phyloP scores from a whole-genome alignment of 1,284 basidiomycete species.

The Veloporphyrellus conicus region DNA sequence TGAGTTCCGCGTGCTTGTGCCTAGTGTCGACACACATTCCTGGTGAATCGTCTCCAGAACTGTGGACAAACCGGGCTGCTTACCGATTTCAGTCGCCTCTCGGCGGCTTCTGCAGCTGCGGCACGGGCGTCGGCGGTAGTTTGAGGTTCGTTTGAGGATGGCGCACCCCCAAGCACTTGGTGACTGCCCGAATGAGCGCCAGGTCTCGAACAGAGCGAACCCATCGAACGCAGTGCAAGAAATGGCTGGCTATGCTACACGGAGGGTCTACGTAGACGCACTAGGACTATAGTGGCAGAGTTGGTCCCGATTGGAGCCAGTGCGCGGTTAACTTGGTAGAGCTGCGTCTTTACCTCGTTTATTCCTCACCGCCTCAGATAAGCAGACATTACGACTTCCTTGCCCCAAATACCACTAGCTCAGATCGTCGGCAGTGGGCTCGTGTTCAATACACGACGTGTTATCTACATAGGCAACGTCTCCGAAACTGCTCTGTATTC shows the following conservation, averaged over 20 bases:
- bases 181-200: slow-evolving; percentile 50
- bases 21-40: slow-evolving; percentile 31
- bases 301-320: slow-evolving; percentile 16
- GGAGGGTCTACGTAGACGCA: too few species aligned
- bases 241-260: background rate
- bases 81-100: slow-evolving; percentile 60
- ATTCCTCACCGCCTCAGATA: slow-evolving; percentile 16
- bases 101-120: slow-evolving; percentile 68
- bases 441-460: background rate
- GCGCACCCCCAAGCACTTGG: slow-evolving; percentile 44
- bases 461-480: slow-evolving; percentile 26
- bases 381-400: background rate
- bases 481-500: slow-evolving; percentile 42
- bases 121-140: slow-evolving; percentile 45
- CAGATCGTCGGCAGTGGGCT: slow-evolving; percentile 3
- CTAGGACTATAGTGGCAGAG: too few species aligned
- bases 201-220: slow-evolving; percentile 63
- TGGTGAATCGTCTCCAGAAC: slow-evolving; percentile 21
- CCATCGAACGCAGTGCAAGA: slow-evolving; percentile 42
- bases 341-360: slow-evolving; percentile 23
- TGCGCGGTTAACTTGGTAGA: slow-evolving; percentile 6
- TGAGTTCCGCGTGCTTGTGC: slow-evolving; percentile 55
- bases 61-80: slow-evolving; percentile 28
- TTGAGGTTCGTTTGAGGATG: slow-evolving; percentile 29
- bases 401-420: slow-evolving; percentile 1